These are phyloP conservation scores for Elaeagnus macrophylla DNA, from an alignment of 306 rosid species.

Conservation along the genomic window DNA sequence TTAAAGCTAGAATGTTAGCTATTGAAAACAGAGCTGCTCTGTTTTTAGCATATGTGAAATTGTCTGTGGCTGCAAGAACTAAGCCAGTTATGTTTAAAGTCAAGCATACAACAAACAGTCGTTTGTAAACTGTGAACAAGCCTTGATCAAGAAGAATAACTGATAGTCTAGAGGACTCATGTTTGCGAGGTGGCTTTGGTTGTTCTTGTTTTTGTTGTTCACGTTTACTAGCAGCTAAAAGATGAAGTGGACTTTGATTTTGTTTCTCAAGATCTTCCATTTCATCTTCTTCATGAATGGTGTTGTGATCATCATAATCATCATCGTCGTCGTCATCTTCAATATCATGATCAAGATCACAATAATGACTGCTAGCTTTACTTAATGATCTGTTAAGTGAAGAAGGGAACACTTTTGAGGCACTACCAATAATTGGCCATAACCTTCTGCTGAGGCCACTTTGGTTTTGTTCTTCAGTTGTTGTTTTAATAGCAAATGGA, in stretches of 20 bases:
- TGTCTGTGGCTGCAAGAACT: slow-evolving; percentile 37
- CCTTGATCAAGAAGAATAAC: slow-evolving; percentile 59
- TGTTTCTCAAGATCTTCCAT: slow-evolving; percentile 17
- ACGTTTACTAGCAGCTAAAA: slow-evolving; percentile 14
- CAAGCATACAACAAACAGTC: slow-evolving; percentile 38
- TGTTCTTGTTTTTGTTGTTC: slow-evolving; percentile 3
- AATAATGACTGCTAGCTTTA: slow-evolving; percentile 39
- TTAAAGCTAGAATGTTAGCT: slow-evolving; percentile 47
- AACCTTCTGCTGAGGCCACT: slow-evolving; percentile 1
- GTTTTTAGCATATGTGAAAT: slow-evolving; percentile 34
- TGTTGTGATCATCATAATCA: background rate
- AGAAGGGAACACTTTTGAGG: slow-evolving; percentile 26
- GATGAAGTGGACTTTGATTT: slow-evolving; percentile 10
- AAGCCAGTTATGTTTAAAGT: slow-evolving; percentile 34
- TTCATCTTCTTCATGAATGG: slow-evolving; percentile 5
- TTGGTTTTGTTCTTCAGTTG: slow-evolving; percentile 1
- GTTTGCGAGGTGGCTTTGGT: slow-evolving; percentile 13
- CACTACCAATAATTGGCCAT: slow-evolving; percentile 8
- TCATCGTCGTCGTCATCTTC: background rate
- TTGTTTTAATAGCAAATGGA: slow-evolving; percentile 26
- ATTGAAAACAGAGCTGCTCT: slow-evolving; percentile 50
- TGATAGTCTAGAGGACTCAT: slow-evolving; percentile 28
- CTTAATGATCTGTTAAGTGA: slow-evolving; percentile 22
- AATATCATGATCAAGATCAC: slow-evolving; percentile 27
- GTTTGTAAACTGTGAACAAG: slow-evolving; percentile 49